Conservation (phyloP, 108 stramenopile species). For the Nitzschia putrida region DNA sequence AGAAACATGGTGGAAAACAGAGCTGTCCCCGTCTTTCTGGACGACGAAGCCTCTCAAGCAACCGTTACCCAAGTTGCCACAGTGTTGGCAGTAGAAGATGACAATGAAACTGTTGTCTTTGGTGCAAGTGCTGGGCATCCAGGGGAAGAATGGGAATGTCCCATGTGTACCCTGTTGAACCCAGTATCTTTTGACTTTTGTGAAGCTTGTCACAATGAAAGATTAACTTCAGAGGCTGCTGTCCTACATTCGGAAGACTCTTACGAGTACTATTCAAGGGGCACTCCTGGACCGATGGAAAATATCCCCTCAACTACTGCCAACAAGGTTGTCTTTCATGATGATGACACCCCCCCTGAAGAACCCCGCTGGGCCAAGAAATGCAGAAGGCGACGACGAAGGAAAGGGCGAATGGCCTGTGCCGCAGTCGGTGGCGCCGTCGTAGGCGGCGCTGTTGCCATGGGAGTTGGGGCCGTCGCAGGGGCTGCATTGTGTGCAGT, state of each 20-base stretch:
- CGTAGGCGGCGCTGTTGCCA: conserved; percentile 5
- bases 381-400: conserved; percentile 12
- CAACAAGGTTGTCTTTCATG: too few species aligned
- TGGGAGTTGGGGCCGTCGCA: conserved; percentile 17
- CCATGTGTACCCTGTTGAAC: conserved; percentile 19
- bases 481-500: conserved; percentile 11
- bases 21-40: too few species aligned
- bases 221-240: too few species aligned
- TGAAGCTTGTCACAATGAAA: conserved; percentile 10
- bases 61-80: background rate
- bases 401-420: conserved; percentile 12
- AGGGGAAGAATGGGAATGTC: conserved; percentile 19
- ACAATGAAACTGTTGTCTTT: background rate
- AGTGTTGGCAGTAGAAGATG: background rate
- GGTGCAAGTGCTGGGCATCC: too few species aligned
- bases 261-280: too few species aligned
- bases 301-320: too few species aligned
- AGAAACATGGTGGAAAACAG: too few species aligned
- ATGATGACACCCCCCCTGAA: background rate
- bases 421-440: conserved; percentile 19
- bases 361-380: conserved; percentile 21
- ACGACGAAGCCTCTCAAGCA: too few species aligned
- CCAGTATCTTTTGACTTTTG: conserved; percentile 5
- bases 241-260: too few species aligned
- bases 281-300: background rate